These are phyloP conservation scores for Ramichloridium luteum DNA, from an alignment of 2,329 filamentous ascomycete species.

Conservation along the genomic window DNA sequence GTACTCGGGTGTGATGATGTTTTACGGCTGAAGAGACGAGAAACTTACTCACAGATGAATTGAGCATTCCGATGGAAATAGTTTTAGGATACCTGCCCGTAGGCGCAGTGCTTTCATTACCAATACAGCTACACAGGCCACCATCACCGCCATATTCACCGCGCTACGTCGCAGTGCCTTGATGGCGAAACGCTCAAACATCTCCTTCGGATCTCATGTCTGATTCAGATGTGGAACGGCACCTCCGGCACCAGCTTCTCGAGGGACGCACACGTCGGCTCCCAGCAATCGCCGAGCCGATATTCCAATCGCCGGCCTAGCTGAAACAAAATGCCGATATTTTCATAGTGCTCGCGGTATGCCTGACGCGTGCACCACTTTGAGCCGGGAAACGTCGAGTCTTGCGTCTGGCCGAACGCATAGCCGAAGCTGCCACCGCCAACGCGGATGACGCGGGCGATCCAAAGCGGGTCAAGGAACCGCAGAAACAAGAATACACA, in stretches of 20 bases:
- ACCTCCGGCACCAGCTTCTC: slow-evolving; percentile 14
- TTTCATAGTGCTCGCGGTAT: slow-evolving; percentile 11
- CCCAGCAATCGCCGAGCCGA: slow-evolving; percentile 19
- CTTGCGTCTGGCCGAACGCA: slow-evolving; percentile 2
- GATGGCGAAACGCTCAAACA: slow-evolving; percentile 28
- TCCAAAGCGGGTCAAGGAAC: slow-evolving; percentile 3
- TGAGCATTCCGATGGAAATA: too few relatives aligned
- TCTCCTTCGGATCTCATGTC: slow-evolving; percentile 7
- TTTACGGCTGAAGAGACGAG: slow-evolving; percentile 1
- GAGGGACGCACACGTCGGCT: slow-evolving; percentile 22
- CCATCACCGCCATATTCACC: not conserved
- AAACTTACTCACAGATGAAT: too few relatives aligned
- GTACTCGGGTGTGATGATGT: not conserved
- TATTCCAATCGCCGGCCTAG: slow-evolving; percentile 21
- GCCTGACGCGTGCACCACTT: slow-evolving; percentile 3
- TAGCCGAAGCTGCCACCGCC: slow-evolving; percentile 3
- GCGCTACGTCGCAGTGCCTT: not conserved
- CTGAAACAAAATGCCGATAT: slow-evolving; percentile 8
- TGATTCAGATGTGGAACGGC: slow-evolving; percentile 14
- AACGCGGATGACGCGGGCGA: slow-evolving; percentile 2
- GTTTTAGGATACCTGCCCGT: not conserved
- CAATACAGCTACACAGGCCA: not conserved
- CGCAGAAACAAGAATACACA: not conserved
- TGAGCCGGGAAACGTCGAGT: slow-evolving; percentile 1
- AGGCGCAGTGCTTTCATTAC: not conserved